phyloP scores from a whole-genome alignment of 31 red algal genomes.

The Porphyra umbilicalis region DNA sequence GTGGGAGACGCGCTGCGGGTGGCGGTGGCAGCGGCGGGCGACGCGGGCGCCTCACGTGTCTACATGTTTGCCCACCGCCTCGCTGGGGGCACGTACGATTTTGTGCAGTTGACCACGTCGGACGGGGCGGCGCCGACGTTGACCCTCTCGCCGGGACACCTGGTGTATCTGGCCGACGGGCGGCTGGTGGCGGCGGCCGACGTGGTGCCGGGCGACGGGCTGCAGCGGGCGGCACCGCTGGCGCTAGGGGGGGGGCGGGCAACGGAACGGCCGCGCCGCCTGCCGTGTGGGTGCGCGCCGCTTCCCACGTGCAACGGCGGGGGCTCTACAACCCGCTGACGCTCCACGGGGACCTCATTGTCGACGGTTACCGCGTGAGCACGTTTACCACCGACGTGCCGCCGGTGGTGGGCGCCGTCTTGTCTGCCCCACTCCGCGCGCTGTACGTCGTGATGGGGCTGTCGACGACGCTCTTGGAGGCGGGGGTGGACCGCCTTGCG shows the following conservation, averaged over 20 bases:
- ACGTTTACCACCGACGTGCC: conserved; percentile 8
- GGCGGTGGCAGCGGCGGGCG: background rate
- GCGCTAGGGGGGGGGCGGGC: background rate
- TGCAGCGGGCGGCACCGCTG: background rate
- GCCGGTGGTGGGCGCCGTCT: background rate
- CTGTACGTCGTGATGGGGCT: background rate
- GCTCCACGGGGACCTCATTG: conserved; percentile 11
- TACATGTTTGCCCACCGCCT: conserved; percentile 43
- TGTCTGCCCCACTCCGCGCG: conserved; percentile 9
- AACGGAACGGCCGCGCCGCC: too few species aligned
- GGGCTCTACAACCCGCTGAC: conserved; percentile 21
- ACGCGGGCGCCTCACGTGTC: background rate
- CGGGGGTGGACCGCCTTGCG: background rate
- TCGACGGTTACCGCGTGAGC: conserved; percentile 6
- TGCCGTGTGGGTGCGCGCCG: background rate
- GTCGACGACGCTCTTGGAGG: background rate
- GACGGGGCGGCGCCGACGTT: conserved; percentile 3
- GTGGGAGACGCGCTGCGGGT: conserved; percentile 29
- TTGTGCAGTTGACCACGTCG: conserved; percentile 12
- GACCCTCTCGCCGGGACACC: conserved; percentile 27
- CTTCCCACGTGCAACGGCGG: background rate
- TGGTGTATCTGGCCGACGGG: conserved; percentile 16
- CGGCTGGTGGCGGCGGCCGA: background rate
- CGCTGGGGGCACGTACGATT: background rate
- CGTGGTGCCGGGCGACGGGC: background rate